Percentiles rank a stretch among this genome's conserved stretches.
These are phyloP conservation scores for Decorospora gaudefroyi DNA, from an alignment of 2,329 filamentous ascomycete species.

Conservation along the genomic window DNA sequence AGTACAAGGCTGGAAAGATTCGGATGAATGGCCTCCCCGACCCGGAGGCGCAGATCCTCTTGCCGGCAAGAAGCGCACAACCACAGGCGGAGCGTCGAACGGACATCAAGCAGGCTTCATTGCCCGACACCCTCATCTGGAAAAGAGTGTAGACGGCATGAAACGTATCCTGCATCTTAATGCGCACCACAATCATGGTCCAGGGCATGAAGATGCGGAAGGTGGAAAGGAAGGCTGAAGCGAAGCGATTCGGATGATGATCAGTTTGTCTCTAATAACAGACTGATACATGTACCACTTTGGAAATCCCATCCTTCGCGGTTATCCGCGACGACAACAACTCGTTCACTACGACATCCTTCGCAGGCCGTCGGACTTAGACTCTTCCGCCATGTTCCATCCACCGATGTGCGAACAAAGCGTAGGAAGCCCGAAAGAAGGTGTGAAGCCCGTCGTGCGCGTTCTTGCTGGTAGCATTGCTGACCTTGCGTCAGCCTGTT, in stretches of 20 bases:
- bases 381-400: no score
- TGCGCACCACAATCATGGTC: constrained; percentile 13
- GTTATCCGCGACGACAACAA: neutral
- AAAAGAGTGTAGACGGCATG: constrained; percentile 52
- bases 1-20: constrained; percentile 88
- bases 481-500: no score
- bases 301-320: neutral
- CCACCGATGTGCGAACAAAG: no score
- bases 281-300: constrained; percentile 1
- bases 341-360: neutral
- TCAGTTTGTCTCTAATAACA: constrained; percentile 2
- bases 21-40: constrained; percentile 88
- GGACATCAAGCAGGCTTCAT: constrained; percentile 38
- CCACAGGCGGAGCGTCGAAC: constrained; percentile 17
- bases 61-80: constrained; percentile 45
- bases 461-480: no score
- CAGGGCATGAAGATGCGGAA: constrained; percentile 10
- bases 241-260: neutral
- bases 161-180: constrained; percentile 52
- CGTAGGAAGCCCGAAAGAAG: no score
- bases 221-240: constrained; percentile 18
- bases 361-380: neutral
- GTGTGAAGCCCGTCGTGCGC: no score
- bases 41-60: constrained; percentile 55
- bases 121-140: constrained; percentile 48